Percentiles rank a stretch among this genome's conserved stretches.
Conservation (phyloP, 1,284 basidiomycete genomes). For the Leccinum subspadiceum region DNA sequence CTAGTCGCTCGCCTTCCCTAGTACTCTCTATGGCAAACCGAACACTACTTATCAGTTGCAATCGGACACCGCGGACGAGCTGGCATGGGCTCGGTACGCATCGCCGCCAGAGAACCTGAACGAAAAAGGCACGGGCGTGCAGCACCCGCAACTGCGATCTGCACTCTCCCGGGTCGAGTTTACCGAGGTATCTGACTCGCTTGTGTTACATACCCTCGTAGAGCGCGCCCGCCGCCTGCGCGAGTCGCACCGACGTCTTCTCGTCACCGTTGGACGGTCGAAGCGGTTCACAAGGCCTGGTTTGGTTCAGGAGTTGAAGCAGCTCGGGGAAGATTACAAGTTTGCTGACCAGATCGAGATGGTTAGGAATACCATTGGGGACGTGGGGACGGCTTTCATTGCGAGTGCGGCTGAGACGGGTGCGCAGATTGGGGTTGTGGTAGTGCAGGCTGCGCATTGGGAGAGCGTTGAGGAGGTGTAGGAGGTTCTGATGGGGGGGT, state of each 20-base stretch:
- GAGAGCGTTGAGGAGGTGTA: slow-evolving; percentile 6
- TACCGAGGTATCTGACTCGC: slow-evolving; percentile 40
- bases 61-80: slow-evolving; percentile 74
- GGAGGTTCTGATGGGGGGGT: not conserved
- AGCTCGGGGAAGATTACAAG: slow-evolving; percentile 49
- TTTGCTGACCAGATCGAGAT: slow-evolving; percentile 33
- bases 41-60: slow-evolving; percentile 61
- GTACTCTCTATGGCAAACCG: slow-evolving; percentile 66
- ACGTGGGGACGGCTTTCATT: slow-evolving; percentile 68
- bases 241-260: slow-evolving; percentile 34
- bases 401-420: slow-evolving; percentile 24
- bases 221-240: slow-evolving; percentile 39
- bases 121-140: not conserved
- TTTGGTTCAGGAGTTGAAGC: slow-evolving; percentile 55
- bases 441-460: slow-evolving; percentile 19
- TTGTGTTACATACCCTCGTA: slow-evolving; percentile 56
- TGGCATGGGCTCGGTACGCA: slow-evolving; percentile 62
- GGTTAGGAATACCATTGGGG: slow-evolving; percentile 74
- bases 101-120: slow-evolving; percentile 15
- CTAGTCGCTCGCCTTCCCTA: slow-evolving; percentile 51
- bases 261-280: slow-evolving; percentile 75
- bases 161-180: slow-evolving; percentile 61
- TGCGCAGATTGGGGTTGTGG: slow-evolving; percentile 24
- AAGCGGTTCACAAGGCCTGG: slow-evolving; percentile 62
- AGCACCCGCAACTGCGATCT: slow-evolving; percentile 31